These are phyloP conservation scores for Penicillium cosmopolitanum DNA, from an alignment of 495 filamentous ascomycete genomes.

Conservation along the genomic window DNA sequence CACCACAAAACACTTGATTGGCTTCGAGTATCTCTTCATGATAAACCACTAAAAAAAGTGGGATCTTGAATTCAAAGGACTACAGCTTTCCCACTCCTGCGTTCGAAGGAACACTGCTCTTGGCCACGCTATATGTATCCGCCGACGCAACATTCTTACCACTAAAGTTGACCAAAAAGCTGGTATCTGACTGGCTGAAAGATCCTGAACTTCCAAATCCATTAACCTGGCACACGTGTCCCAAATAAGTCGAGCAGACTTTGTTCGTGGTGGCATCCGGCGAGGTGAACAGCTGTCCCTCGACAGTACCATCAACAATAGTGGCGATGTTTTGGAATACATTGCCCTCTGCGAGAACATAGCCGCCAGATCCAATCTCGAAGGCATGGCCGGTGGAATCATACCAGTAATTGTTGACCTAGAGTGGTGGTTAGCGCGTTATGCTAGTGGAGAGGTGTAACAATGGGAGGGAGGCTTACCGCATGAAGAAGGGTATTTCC, in stretches of 20 bases:
- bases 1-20: too few species aligned
- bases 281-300: constrained; percentile 47
- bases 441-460: neutral
- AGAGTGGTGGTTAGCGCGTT: neutral
- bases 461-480: neutral
- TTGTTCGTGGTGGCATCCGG: constrained; percentile 39
- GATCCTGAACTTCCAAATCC: constrained; percentile 48
- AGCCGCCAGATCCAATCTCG: constrained; percentile 53
- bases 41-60: too few species aligned
- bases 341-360: constrained; percentile 60
- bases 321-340: constrained; percentile 55
- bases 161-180: constrained; percentile 48
- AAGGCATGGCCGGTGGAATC: constrained; percentile 57
- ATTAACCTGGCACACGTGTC: constrained; percentile 50
- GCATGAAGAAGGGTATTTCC: constrained; percentile 49
- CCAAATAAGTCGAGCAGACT: constrained; percentile 45
- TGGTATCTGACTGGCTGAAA: constrained; percentile 39
- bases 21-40: too few species aligned
- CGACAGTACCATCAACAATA: constrained; percentile 30
- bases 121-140: constrained; percentile 34
- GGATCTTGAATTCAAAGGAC: neutral
- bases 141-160: constrained; percentile 54
- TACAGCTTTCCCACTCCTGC: constrained; percentile 41
- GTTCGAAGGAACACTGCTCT: constrained; percentile 33
- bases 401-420: constrained; percentile 63